phyloP scores from a whole-genome alignment of 179 eudicot genomes.

The Spinacia oleracea region DNA sequence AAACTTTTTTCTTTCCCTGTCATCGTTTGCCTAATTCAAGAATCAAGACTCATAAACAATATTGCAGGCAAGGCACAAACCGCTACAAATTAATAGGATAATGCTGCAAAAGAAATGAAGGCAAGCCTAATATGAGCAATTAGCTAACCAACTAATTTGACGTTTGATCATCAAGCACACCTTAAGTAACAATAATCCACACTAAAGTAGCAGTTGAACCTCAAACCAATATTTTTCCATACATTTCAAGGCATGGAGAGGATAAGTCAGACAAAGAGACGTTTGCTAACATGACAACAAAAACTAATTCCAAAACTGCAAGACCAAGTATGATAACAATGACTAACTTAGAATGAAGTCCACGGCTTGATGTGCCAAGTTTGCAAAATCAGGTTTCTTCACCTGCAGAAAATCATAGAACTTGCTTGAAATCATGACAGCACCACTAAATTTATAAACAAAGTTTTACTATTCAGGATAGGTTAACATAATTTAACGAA shows the following conservation, averaged over 20 bases:
- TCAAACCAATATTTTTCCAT: not conserved
- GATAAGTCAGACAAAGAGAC: not conserved
- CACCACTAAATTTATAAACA: not conserved
- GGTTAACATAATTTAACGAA: not conserved
- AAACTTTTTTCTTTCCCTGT: not conserved
- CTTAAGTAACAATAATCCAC: not conserved
- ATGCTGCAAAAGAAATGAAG: too few relatives aligned
- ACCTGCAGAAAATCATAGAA: conserved; percentile 38
- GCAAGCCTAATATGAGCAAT: not conserved
- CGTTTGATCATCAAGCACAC: not conserved
- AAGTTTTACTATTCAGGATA: too few relatives aligned
- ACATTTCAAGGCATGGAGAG: not conserved
- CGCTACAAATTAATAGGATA: not conserved
- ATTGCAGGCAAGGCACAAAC: not conserved
- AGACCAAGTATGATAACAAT: not conserved
- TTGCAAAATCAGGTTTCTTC: conserved; percentile 51
- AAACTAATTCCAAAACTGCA: not conserved
- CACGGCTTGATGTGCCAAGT: conserved; percentile 84
- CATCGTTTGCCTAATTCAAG: not conserved
- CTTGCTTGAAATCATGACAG: not conserved
- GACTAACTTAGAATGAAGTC: conserved; percentile 69
- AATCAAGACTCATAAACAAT: not conserved
- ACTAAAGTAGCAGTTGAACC: not conserved
- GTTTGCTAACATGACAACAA: not conserved
- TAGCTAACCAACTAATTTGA: not conserved